A percentile compares a stretch with the other conserved stretches of the same genome.
Conservation (phyloP, 2,329 filamentous ascomycete genomes). For the Nothomitra cinnamomea region DNA sequence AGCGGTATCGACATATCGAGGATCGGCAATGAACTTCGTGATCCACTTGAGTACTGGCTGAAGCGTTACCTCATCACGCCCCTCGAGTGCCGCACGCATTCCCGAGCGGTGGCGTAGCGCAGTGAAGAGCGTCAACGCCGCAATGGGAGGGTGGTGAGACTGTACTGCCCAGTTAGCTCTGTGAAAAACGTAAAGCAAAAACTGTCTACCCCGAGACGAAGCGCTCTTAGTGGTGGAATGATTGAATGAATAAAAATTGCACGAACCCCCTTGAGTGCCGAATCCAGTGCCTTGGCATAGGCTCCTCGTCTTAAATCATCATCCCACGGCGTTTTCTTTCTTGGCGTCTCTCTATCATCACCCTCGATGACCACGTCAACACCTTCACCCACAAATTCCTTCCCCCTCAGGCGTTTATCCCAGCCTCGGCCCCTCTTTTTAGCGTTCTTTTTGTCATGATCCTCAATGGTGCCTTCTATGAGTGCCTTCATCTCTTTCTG, state of each 20-base stretch:
- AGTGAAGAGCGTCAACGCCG: conserved; percentile 59
- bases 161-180: neutral
- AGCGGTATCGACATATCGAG: conserved; percentile 62
- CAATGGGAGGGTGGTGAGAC: conserved; percentile 29
- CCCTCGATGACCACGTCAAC: conserved; percentile 78
- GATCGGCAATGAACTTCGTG: conserved; percentile 62
- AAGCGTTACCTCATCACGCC: conserved; percentile 64
- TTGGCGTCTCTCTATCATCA: conserved; percentile 45
- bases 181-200: neutral
- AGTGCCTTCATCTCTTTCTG: conserved; percentile 75
- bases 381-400: conserved; percentile 69
- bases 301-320: conserved; percentile 59
- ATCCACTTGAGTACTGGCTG: conserved; percentile 75
- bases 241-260: neutral
- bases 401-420: conserved; percentile 46
- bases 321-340: conserved; percentile 58
- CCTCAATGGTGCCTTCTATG: conserved; percentile 58
- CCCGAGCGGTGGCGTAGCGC: conserved; percentile 79
- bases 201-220: neutral
- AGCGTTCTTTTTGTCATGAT: conserved; percentile 54
- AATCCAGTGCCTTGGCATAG: conserved; percentile 64
- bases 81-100: conserved; percentile 60
- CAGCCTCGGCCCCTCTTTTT: conserved; percentile 48
- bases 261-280: conserved; percentile 39
- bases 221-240: too few species aligned